Evolutionary conservation across 257 asterid genomes (phyloP).

Genomic region (Phtheirospermum japonicum): DNA sequence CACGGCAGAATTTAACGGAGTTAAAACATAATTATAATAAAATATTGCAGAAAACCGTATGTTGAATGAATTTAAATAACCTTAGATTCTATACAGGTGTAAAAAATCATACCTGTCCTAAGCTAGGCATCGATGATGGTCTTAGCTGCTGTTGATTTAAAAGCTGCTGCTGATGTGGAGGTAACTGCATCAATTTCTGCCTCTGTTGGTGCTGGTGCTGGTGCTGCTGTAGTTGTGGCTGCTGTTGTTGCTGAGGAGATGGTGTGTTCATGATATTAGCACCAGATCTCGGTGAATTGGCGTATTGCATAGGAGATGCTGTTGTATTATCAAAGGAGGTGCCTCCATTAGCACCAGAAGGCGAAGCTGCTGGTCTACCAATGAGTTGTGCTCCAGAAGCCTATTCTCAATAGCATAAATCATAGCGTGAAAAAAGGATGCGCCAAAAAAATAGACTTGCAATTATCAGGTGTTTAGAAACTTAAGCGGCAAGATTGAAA

Average conservation of each 20-base stretch:
- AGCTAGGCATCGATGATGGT: constrained; percentile 73
- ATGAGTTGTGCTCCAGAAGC: constrained; percentile 63
- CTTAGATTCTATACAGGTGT: neutral
- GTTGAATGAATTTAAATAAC: no score
- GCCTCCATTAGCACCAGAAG: constrained; percentile 62
- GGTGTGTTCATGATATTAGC: constrained; percentile 92
- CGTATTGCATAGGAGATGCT: constrained; percentile 83
- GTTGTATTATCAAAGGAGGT: constrained; percentile 73
- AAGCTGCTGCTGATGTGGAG: constrained; percentile 63
- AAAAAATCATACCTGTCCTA: constrained; percentile 68
- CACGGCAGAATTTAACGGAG: constrained; percentile 11
- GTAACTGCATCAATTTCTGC: constrained; percentile 66
- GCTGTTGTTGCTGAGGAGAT: constrained; percentile 92
- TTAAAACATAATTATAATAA: constrained; percentile 13
- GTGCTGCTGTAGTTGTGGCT: constrained; percentile 54
- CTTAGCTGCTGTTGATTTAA: constrained; percentile 79
- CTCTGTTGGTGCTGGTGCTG: constrained; percentile 67
- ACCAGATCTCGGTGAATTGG: constrained; percentile 90
- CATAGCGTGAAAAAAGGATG: constrained; percentile 21
- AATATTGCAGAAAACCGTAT: constrained; percentile 11
- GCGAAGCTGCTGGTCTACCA: constrained; percentile 92
- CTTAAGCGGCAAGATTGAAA: constrained; percentile 22
- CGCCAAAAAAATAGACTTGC: neutral
- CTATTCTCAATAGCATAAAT: constrained; percentile 40
- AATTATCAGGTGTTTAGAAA: neutral